Conservation (phyloP, 257 asterid genomes). For the Orobanche coerulescens region DNA sequence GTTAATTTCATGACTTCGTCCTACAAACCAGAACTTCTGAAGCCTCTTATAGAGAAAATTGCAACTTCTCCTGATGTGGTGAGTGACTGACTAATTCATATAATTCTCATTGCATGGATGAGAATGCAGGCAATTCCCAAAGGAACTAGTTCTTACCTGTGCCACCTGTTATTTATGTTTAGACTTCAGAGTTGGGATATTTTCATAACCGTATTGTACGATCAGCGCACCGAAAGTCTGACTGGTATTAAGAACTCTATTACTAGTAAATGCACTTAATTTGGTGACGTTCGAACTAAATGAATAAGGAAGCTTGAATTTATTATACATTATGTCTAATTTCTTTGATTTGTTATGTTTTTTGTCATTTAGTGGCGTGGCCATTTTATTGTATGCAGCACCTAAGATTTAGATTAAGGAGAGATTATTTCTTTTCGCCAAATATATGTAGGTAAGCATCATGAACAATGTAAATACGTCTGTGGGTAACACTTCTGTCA, state of each 20-base stretch:
- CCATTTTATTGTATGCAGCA: background rate
- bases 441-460: conserved; percentile 62
- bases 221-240: conserved; percentile 2
- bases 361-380: conserved; percentile 1
- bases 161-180: background rate
- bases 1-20: conserved; percentile 94
- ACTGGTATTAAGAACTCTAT: background rate
- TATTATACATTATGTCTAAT: background rate
- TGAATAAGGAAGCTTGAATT: conserved; percentile 1
- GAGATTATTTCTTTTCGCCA: background rate
- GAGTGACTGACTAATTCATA: conserved; percentile 30
- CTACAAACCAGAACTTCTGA: conserved; percentile 66
- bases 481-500: conserved; percentile 78
- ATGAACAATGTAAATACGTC: conserved; percentile 89
- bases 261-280: background rate
- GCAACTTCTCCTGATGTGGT: conserved; percentile 73
- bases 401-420: background rate
- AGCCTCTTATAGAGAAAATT: conserved; percentile 66
- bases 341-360: background rate
- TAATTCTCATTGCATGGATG: conserved; percentile 9
- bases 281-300: conserved; percentile 14
- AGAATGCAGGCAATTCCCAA: background rate
- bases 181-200: background rate
- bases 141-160: background rate
- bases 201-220: background rate